Conservation (phyloP, 2,329 filamentous ascomycete genomes). For the Chrysosphaeria jannelii region DNA sequence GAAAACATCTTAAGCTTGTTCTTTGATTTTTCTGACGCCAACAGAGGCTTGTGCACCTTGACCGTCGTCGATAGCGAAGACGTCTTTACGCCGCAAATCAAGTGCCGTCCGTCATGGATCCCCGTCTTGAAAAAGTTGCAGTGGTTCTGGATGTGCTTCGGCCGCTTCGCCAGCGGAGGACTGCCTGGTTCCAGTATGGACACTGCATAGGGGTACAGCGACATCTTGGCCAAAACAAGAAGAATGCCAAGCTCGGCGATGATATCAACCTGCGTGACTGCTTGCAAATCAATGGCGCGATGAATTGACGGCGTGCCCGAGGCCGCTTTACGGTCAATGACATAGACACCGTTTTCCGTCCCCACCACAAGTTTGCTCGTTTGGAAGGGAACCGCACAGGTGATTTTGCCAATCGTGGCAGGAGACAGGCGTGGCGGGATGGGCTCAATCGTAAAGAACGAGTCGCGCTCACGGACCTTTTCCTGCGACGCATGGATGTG, state of each 20-base stretch:
- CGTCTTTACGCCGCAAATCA: conserved; percentile 91
- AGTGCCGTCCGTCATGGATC: conserved; percentile 73
- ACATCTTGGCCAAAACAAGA: conserved; percentile 77
- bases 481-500: conserved; percentile 77
- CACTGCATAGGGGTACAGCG: conserved; percentile 64
- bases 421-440: conserved; percentile 30
- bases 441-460: conserved; percentile 55
- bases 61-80: conserved; percentile 82
- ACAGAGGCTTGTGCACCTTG: conserved; percentile 97
- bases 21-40: conserved; percentile 74
- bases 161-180: conserved; percentile 48
- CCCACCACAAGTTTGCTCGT: conserved; percentile 87
- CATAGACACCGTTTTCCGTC: conserved; percentile 77
- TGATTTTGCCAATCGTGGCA: conserved; percentile 49
- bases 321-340: conserved; percentile 72
- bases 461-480: conserved; percentile 56
- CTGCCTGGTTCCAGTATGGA: conserved; percentile 68
- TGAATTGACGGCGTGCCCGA: conserved; percentile 48
- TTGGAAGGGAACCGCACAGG: conserved; percentile 83
- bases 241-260: conserved; percentile 84
- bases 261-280: conserved; percentile 85
- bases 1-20: conserved; percentile 97
- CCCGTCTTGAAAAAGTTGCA: conserved; percentile 97
- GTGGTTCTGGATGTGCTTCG: conserved; percentile 88
- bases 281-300: conserved; percentile 57